Evolutionary conservation across 2,329 filamentous ascomycete genomes (phyloP).

Genomic region (Aspergillus amoenus): DNA sequence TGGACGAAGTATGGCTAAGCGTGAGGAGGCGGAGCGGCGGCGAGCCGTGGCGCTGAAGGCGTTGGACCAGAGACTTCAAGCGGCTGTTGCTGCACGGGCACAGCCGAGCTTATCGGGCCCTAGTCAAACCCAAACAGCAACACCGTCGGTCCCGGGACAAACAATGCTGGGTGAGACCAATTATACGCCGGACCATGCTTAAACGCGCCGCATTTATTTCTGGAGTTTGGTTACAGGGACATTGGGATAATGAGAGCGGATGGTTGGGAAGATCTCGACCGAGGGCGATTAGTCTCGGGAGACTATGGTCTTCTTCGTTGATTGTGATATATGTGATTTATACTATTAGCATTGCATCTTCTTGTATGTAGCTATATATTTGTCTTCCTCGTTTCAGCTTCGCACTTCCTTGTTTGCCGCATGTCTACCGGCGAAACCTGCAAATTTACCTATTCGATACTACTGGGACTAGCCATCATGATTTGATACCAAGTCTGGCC

Average conservation of each 20-base stretch:
- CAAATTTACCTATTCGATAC: background rate
- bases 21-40: conserved; percentile 88
- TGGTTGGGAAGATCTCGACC: background rate
- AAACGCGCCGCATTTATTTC: conserved; percentile 9
- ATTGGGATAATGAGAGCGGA: conserved; percentile 10
- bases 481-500: background rate
- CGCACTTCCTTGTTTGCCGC: background rate
- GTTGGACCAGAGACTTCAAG: conserved; percentile 85
- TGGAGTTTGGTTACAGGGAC: conserved; percentile 17
- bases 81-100: conserved; percentile 64
- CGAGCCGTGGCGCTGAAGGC: conserved; percentile 87
- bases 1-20: conserved; percentile 61
- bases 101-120: conserved; percentile 35
- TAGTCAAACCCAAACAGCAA: conserved; percentile 49
- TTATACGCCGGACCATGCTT: conserved; percentile 63
- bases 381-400: background rate
- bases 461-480: background rate
- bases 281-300: background rate
- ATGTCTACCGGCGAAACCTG: background rate
- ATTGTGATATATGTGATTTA: conserved; percentile 7
- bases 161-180: conserved; percentile 67
- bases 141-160: conserved; percentile 56
- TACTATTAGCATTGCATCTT: conserved; percentile 6
- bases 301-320: background rate
- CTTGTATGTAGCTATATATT: conserved; percentile 10